Evolutionary conservation across 768 basidiomycete genomes (phyloP).

Genomic region (Gyrodon lividus): DNA sequence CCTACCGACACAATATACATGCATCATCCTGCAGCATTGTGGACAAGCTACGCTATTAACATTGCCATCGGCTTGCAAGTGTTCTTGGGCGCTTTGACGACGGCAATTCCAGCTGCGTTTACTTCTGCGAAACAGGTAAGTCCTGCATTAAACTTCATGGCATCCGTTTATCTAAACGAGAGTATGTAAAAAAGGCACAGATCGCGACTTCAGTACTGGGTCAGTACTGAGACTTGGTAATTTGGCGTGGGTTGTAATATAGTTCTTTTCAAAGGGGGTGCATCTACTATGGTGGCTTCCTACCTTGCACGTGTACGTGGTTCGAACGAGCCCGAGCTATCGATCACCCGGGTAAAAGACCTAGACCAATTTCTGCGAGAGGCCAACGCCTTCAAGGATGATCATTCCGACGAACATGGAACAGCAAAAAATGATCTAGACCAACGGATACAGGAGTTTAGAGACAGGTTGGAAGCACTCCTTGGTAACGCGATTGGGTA

Average conservation of each 20-base stretch:
- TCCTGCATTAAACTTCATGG: neutral
- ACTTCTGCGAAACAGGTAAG: constrained; percentile 42
- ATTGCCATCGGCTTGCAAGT: constrained; percentile 63
- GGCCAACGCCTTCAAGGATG: constrained; percentile 54
- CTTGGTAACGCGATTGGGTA: constrained; percentile 27
- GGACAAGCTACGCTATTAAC: constrained; percentile 36
- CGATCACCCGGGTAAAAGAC: constrained; percentile 52
- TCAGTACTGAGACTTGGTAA: constrained; percentile 12
- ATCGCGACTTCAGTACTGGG: constrained; percentile 42
- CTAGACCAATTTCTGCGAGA: constrained; percentile 70
- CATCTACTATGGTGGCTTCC: constrained; percentile 66
- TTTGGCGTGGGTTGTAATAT: neutral
- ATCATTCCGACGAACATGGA: constrained; percentile 43
- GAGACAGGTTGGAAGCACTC: constrained; percentile 29
- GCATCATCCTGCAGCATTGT: constrained; percentile 24
- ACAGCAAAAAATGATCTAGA: constrained; percentile 11
- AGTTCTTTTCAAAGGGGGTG: constrained; percentile 43
- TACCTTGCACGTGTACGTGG: constrained; percentile 71
- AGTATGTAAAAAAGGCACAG: constrained; percentile 30
- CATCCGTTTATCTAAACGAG: neutral
- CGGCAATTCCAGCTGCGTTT: constrained; percentile 54
- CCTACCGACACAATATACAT: constrained; percentile 11
- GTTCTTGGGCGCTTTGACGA: constrained; percentile 63
- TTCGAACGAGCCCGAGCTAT: constrained; percentile 69
- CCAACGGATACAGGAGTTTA: constrained; percentile 5